Base-by-base conservation (phyloP, 1,139 yeast species). In the Chernovozyma sophiae-reginae region DNA sequence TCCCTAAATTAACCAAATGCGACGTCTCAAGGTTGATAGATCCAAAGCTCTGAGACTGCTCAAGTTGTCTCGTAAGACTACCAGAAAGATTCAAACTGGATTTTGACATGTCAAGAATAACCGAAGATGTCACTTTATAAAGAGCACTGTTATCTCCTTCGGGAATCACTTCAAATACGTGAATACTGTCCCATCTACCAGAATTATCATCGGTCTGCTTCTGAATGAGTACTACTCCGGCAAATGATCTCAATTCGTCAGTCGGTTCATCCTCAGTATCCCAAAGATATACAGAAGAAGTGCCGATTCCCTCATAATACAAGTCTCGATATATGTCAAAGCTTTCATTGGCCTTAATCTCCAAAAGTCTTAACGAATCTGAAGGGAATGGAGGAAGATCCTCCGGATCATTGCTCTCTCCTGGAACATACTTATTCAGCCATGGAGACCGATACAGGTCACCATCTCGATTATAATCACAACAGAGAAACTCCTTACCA, bases 391-490 rank as follows among this genome's bases (percentile, higher is more conserved):
- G 92, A 2, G 85, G 81, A 23, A 79, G 79, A 24, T 51, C 63
- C 25, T 51, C 55, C 11, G 20, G 17, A 13, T 31, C 27, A 25
- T 75, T 83, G 12, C 67, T 62, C n/a, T 63, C 53, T 16, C 77
- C 56, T 0, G 96, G 96, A 45, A 74, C 79, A 60, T 86, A 92
- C 45, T 74, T 71, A 55, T 87, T 87, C 23, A 89, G 74, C 90
- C 94, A 90, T 3, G 98, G 98, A 0, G 96, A 86, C 49, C 97
- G 74, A 62, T 76, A 86, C 24, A 92, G 81, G 59, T 92, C 97
- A 5, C 95, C 92, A 53, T 92, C 98, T 46, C 98, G 73, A 60
- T 92, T 92, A 59, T 90, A 92, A 57, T 92, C 98, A 62, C 98
- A 92, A 38, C 92, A 78, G 44, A 92, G 70, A 57, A 72, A 92